Conservation (phyloP, 2,329 filamentous ascomycete species). For the Calonectria henricotiae region DNA sequence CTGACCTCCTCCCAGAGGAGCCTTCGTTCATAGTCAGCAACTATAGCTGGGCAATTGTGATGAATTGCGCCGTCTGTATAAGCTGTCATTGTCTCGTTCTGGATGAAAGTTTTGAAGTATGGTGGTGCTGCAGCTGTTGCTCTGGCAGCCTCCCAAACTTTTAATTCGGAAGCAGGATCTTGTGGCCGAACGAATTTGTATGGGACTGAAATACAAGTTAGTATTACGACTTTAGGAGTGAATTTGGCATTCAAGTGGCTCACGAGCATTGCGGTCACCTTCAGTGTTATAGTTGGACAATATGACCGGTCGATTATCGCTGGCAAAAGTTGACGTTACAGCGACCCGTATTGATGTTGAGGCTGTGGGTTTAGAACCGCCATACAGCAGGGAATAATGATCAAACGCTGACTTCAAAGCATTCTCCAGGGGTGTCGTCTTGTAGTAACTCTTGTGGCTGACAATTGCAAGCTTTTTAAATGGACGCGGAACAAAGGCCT, state of each 20-base stretch:
- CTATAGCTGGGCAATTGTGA: constrained; percentile 22
- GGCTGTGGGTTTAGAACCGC: neutral
- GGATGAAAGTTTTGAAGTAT: constrained; percentile 33
- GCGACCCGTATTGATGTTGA: constrained; percentile 28
- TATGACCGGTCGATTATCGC: constrained; percentile 19
- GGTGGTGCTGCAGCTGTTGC: constrained; percentile 33
- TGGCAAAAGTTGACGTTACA: constrained; percentile 26
- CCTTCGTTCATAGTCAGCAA: constrained; percentile 24
- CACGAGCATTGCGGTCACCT: constrained; percentile 3
- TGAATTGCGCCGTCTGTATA: constrained; percentile 29
- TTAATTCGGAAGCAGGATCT: constrained; percentile 19
- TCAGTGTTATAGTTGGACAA: constrained; percentile 31
- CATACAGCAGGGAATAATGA: constrained; percentile 10
- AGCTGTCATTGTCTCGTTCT: constrained; percentile 7
- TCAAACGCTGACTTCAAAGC: constrained; percentile 22
- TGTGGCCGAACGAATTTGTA: constrained; percentile 28
- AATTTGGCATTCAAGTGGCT: neutral
- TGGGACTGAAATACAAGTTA: constrained; percentile 4
- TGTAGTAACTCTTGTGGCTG: constrained; percentile 29
- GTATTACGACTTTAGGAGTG: neutral
- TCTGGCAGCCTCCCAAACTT: constrained; percentile 38
- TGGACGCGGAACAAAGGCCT: constrained; percentile 20
- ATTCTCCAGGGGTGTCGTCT: constrained; percentile 23
- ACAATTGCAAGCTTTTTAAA: constrained; percentile 16
- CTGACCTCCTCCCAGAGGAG: constrained; percentile 24